Evolutionary conservation across 805 yeast species (phyloP), one percentile per base, ranked within the genome.

Genomic region (Yamadazyma scolyti): DNA sequence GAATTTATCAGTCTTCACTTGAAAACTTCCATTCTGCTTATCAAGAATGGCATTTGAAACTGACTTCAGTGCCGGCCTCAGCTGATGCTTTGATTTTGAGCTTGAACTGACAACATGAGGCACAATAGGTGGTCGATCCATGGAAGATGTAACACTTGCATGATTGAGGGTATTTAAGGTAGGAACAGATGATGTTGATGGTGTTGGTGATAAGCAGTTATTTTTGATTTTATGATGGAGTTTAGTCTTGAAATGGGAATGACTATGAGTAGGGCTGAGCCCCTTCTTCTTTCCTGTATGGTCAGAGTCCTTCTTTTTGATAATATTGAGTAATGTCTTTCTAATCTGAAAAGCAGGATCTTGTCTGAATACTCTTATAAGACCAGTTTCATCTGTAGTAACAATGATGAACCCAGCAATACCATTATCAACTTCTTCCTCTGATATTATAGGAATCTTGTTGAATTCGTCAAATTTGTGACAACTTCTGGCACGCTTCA

Each of bases 341-440:
- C 72, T 38, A 19, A 53, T 42, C 12, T 42, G 39, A 30, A 73
- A 65, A 0, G 93, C 82, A 32, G 81, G 68, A 52, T 88, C 97
- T 35, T 85, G 81, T 48, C 97, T 67, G 52, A 83, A 84, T 0
- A 88, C 82, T 26, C 93, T 58, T 18, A 88, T 82, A 2, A 69
- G 43, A 0, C 96, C 96, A 14, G 64, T 56, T 34, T 73, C 74
- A 54, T 88, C 97, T 0, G 90, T 77, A 1, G 93, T 79, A 2
- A 88, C 79, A 10, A 87, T 73, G 25, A 87, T 79, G 46, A 68
- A 64, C 5, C 69, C 67, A 8, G 32, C 16, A 3, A 15, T 30
- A 6, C 37, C 33, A 12, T 20, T 15, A 12, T 40, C 41, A 1
- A 40, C 12, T 11, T 25, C 28, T 2, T 40, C 36, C 23, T 37